Evolutionary conservation across 2,329 filamentous ascomycete genomes (phyloP).

Genomic region (Scedosporium boydii): DNA sequence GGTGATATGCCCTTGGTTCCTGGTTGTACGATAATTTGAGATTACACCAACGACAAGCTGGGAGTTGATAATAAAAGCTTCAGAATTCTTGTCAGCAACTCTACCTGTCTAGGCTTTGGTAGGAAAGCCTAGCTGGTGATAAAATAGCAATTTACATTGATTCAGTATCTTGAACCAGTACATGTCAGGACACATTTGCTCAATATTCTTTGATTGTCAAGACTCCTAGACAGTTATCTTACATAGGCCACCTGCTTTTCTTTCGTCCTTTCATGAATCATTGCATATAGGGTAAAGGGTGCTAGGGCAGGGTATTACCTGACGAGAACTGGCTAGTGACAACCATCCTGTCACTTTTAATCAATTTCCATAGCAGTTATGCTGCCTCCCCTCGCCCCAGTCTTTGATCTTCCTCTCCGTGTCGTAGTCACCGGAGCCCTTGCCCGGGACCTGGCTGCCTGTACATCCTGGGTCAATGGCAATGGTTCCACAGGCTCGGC

Average conservation of each 20-base stretch:
- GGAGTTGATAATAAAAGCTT: not conserved
- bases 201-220: not conserved
- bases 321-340: too few relatives aligned
- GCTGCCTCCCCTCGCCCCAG: not conserved
- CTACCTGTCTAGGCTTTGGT: too few relatives aligned
- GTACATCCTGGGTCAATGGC: not conserved
- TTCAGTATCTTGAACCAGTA: not conserved
- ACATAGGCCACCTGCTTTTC: not conserved
- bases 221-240: not conserved
- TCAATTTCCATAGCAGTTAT: conserved; percentile 1
- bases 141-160: not conserved
- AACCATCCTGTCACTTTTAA: not conserved
- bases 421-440: not conserved
- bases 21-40: too few relatives aligned
- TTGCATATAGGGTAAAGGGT: too few relatives aligned
- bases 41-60: not conserved
- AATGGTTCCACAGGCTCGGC: not conserved
- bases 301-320: too few relatives aligned
- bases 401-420: not conserved
- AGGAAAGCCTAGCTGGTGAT: not conserved
- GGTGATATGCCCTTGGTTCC: too few relatives aligned
- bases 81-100: too few relatives aligned
- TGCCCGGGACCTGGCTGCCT: not conserved
- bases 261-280: too few relatives aligned
- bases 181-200: not conserved